Percentiles rank a stretch among this genome's conserved stretches.
Evolutionary conservation across 352 stramenopile genomes (phyloP).

Genomic region (Phytopythium litorale): DNA sequence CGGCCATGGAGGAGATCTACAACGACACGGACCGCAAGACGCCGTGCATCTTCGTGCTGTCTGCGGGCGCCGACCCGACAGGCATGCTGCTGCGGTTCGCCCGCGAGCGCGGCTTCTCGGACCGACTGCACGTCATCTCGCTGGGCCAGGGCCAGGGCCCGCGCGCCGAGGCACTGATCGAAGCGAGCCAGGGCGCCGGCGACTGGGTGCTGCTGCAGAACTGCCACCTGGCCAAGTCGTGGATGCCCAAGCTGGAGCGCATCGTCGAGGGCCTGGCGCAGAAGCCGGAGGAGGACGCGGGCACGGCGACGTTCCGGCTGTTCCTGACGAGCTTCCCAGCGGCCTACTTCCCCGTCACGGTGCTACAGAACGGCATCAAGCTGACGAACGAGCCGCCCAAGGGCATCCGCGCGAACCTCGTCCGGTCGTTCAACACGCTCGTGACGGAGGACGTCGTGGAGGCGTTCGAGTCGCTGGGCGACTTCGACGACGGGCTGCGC

Average conservation of each 20-base stretch:
- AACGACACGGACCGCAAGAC: conserved; percentile 89
- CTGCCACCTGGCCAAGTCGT: conserved; percentile 93
- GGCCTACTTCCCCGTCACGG: conserved; percentile 90
- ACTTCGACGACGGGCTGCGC: conserved; percentile 54
- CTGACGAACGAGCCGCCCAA: conserved; percentile 93
- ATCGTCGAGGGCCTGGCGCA: conserved; percentile 87
- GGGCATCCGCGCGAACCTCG: conserved; percentile 86
- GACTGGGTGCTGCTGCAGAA: conserved; percentile 96
- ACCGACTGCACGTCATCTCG: conserved; percentile 90
- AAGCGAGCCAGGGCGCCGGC: conserved; percentile 68
- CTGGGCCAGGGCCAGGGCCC: conserved; percentile 91
- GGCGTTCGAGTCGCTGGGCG: conserved; percentile 41
- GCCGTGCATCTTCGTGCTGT: conserved; percentile 93
- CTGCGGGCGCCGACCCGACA: conserved; percentile 89
- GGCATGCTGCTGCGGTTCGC: conserved; percentile 92
- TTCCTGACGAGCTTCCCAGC: conserved; percentile 93
- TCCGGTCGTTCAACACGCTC: conserved; percentile 87
- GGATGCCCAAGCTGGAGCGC: conserved; percentile 92
- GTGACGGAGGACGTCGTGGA: conserved; percentile 74
- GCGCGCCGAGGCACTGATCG: conserved; percentile 88
- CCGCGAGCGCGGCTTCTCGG: conserved; percentile 85
- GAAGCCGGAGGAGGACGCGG: conserved; percentile 41
- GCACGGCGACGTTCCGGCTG: conserved; percentile 79
- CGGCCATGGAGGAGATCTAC: conserved; percentile 94
- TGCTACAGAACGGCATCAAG: conserved; percentile 93